phyloP scores from a whole-genome alignment of 1,284 basidiomycete genomes.

The Cystobasidium pallidum region DNA sequence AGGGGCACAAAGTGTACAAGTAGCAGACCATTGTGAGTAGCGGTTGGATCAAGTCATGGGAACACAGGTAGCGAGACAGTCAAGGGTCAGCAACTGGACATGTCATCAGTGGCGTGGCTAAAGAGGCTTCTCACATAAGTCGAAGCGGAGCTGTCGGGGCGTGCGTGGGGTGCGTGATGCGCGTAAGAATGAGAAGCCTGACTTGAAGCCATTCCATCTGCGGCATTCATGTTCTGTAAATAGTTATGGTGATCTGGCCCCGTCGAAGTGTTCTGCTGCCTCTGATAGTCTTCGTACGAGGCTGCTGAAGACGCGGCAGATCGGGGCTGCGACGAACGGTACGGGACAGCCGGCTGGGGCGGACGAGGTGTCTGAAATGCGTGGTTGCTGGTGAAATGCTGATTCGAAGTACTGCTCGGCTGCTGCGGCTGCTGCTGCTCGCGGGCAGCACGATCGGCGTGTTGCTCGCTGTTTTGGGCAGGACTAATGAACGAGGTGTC shows the following conservation, averaged over 20 bases:
- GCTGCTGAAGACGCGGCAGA: background rate
- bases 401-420: background rate
- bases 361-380: conserved; percentile 7
- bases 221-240: background rate
- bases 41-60: background rate
- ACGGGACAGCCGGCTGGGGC: background rate
- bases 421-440: background rate
- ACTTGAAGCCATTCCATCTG: background rate
- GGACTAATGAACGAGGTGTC: background rate
- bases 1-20: no score
- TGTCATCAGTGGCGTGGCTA: background rate
- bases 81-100: background rate
- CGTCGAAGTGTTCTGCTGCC: background rate
- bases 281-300: background rate
- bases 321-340: background rate
- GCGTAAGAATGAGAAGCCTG: background rate
- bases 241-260: background rate
- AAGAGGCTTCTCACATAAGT: background rate
- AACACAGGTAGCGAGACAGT: background rate
- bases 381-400: background rate
- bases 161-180: background rate
- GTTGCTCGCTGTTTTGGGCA: background rate
- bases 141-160: background rate
- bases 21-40: no score
- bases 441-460: background rate